These are phyloP conservation scores for Cercospora beticola DNA, from an alignment of 2,329 filamentous ascomycete species.

Conservation along the genomic window DNA sequence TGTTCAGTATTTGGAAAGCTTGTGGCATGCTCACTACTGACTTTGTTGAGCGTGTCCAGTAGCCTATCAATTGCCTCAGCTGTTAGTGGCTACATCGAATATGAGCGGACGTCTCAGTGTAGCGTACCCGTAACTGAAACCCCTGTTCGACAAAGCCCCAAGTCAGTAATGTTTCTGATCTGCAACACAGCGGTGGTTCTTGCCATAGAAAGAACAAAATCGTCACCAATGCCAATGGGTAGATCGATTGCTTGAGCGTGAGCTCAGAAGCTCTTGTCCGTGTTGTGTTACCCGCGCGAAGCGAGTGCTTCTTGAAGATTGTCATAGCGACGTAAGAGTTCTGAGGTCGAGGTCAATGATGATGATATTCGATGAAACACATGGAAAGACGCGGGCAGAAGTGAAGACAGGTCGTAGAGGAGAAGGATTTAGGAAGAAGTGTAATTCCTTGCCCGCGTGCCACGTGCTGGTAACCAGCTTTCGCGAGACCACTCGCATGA, in stretches of 20 bases:
- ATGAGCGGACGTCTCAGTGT: background rate
- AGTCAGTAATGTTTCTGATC: background rate
- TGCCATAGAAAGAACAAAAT: conserved; percentile 64
- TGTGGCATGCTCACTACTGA: conserved; percentile 26
- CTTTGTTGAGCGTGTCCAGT: conserved; percentile 54
- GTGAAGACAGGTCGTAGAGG: background rate
- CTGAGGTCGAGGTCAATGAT: background rate
- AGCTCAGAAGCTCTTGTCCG: conserved; percentile 26
- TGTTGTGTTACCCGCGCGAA: conserved; percentile 22
- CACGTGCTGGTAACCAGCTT: conserved; percentile 2
- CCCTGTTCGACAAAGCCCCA: background rate
- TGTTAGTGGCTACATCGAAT: background rate
- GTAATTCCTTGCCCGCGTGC: background rate
- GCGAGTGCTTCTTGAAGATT: conserved; percentile 23
- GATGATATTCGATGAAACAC: background rate
- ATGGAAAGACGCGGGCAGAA: background rate
- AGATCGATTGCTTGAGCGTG: conserved; percentile 22
- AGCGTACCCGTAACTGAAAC: conserved; percentile 4
- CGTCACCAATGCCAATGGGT: conserved; percentile 64
- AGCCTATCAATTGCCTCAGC: conserved; percentile 37
- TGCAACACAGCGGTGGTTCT: background rate
- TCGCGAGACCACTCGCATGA: background rate
- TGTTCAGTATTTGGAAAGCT: conserved; percentile 46
- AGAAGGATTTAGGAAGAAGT: background rate
- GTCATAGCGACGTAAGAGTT: conserved; percentile 13